Evolutionary conservation across 2,329 filamentous ascomycete species (phyloP).

Genomic region (Xylaria digitata): DNA sequence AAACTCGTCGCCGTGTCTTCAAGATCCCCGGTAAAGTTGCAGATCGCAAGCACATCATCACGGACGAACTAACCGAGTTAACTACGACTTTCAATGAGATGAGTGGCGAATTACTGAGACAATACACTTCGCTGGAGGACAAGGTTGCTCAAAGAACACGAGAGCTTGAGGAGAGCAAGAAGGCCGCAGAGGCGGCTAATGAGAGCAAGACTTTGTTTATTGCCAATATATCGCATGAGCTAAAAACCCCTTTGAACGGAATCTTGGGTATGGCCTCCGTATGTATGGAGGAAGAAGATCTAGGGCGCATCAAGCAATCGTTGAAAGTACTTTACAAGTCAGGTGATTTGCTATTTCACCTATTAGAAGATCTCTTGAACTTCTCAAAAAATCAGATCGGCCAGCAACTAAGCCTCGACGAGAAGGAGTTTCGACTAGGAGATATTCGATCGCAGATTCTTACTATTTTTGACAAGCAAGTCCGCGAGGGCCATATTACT

Average conservation of each 20-base stretch:
- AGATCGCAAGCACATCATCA: slow-evolving; percentile 78
- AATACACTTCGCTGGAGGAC: slow-evolving; percentile 86
- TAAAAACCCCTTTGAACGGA: slow-evolving; percentile 95
- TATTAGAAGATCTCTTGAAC: slow-evolving; percentile 88
- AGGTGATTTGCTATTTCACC: slow-evolving; percentile 83
- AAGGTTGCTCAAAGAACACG: slow-evolving; percentile 84
- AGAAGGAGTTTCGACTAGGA: slow-evolving; percentile 85
- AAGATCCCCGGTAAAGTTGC: slow-evolving; percentile 87
- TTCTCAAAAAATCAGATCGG: slow-evolving; percentile 97
- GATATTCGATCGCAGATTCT: slow-evolving; percentile 85
- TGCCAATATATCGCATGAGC: slow-evolving; percentile 87
- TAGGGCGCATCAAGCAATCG: slow-evolving; percentile 81
- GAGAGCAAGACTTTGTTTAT: slow-evolving; percentile 98
- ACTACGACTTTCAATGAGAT: slow-evolving; percentile 92
- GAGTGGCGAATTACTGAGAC: slow-evolving; percentile 88
- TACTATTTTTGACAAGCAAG: slow-evolving; percentile 91
- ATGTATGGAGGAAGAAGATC: slow-evolving; percentile 90
- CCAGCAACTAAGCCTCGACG: slow-evolving; percentile 82
- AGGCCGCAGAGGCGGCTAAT: slow-evolving; percentile 92
- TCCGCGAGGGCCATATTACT: slow-evolving; percentile 79
- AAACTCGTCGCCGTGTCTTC: slow-evolving; percentile 68
- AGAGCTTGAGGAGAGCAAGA: slow-evolving; percentile 89
- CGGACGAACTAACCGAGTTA: slow-evolving; percentile 86
- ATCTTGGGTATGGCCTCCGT: slow-evolving; percentile 95
- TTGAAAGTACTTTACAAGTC: slow-evolving; percentile 91